Evolutionary conservation across 768 basidiomycete genomes (phyloP), one percentile per base, ranked within the genome.

Genomic region (Tricholoma saponaceum): DNA sequence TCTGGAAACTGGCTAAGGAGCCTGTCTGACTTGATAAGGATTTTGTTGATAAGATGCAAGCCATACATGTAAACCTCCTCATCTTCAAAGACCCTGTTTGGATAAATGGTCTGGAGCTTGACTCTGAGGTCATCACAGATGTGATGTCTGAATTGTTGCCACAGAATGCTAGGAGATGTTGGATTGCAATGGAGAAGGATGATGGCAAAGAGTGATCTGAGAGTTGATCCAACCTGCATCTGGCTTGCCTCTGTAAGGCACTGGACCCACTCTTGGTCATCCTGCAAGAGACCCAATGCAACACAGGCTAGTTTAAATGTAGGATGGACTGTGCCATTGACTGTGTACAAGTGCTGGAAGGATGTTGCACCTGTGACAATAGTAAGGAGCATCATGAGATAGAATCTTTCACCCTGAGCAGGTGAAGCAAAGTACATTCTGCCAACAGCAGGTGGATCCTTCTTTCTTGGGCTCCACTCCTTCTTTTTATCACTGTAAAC

Each of bases 251-350:
- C 79, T 16, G 63, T 6, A 0, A 83, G 57, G 61, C 79, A 82
- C 5, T 59, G 58, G 0, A 63, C 16, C 76, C 77, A 82, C 61
- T 83, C 30, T 32, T 74, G 5, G 54, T 18, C 35, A 81, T 71
- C n/a, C 13, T 57, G 60, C 75, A 79, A 0, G 70, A 71, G 0
- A 55, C 43, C 3, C 70, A 67, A 63, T 62, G 7, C 14, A 68
- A 57, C 5, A 69, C 62, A 51, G 81, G 30, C 30, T 68, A 2
- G 79, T 57, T 80, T 78, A 67, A 82, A 82, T 1, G 39, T 59
- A 0, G 77, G 80, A 62, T 84, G 79, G 2, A 78, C 68, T 26
- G 81, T 83, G 0, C 70, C 37, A 37, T 37, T 37, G 3, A 37
- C 37, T 14, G 37, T 37, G 13, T 13, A 14, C 37, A 37, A 37